Percentiles rank a stretch among this genome's conserved stretches.
Conservation (phyloP, 306 rosid genomes). For the Alnus glutinosa region DNA sequence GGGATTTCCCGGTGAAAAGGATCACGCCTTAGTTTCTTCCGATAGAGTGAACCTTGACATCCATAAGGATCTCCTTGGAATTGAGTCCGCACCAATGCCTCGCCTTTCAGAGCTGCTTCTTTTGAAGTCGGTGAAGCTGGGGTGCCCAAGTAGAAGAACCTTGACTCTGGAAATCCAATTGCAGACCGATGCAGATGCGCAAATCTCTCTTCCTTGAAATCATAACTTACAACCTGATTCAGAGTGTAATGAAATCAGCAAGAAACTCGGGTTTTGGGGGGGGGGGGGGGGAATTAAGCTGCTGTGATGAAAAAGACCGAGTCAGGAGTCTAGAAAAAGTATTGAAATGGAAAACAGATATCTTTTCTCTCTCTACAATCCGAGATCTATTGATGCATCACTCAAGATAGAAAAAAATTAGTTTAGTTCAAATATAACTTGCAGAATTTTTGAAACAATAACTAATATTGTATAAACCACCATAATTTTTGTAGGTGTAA, state of each 20-base stretch:
- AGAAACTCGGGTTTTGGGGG: background rate
- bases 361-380: background rate
- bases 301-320: background rate
- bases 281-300: background rate
- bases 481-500: background rate
- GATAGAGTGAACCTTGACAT: slow-evolving; percentile 73
- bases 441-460: background rate
- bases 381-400: background rate
- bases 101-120: slow-evolving; percentile 74
- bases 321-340: background rate
- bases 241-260: slow-evolving; percentile 25
- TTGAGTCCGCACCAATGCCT: slow-evolving; percentile 78
- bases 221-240: slow-evolving; percentile 82
- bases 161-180: slow-evolving; percentile 78
- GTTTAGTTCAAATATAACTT: background rate
- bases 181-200: slow-evolving; percentile 85
- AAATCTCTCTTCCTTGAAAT: slow-evolving; percentile 86
- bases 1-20: slow-evolving; percentile 93
- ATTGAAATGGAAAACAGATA: background rate
- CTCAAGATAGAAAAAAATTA: background rate
- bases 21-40: slow-evolving; percentile 75
- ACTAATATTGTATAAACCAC: background rate
- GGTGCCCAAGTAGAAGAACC: slow-evolving; percentile 80
- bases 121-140: slow-evolving; percentile 64
- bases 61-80: slow-evolving; percentile 82